Percentiles rank a stretch among this genome's conserved stretches.
Evolutionary conservation across 129 eudicot species (phyloP).

Genomic region (Kitagawia praeruptora): DNA sequence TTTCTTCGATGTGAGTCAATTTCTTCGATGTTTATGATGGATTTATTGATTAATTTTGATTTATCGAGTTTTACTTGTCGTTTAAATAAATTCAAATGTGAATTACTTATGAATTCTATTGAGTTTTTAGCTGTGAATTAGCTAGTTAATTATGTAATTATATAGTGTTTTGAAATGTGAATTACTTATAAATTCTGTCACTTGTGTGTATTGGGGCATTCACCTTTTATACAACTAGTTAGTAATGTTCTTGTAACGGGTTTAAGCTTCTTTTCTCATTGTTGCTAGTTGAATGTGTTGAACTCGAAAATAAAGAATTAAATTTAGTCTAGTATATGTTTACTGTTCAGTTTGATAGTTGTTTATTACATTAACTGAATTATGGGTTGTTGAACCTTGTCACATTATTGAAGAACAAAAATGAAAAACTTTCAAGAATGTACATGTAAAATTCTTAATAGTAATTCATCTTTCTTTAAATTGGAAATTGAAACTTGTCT

Average conservation of each 20-base stretch:
- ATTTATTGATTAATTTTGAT: no score
- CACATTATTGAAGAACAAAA: not conserved
- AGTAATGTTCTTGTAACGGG: not conserved
- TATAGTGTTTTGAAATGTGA: no score
- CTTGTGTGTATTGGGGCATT: not conserved
- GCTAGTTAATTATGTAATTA: no score
- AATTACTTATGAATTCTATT: no score
- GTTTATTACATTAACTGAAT: not conserved
- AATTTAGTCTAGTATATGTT: not conserved
- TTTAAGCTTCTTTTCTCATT: not conserved
- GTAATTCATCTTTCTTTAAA: not conserved
- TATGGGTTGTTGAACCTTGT: not conserved
- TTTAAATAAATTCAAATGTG: no score
- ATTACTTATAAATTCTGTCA: no score
- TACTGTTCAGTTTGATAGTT: not conserved
- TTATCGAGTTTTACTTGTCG: no score
- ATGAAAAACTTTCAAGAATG: not conserved
- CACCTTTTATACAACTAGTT: not conserved
- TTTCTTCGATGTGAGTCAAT: no score
- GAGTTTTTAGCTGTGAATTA: no score
- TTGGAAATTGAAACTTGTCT: constrained; percentile 3
- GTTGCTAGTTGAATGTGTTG: not conserved
- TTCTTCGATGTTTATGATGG: no score
- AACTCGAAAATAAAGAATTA: not conserved
- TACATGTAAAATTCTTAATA: not conserved